phyloP scores from a whole-genome alignment of 169 alveolate species.

The Theileria luwenshuni region DNA sequence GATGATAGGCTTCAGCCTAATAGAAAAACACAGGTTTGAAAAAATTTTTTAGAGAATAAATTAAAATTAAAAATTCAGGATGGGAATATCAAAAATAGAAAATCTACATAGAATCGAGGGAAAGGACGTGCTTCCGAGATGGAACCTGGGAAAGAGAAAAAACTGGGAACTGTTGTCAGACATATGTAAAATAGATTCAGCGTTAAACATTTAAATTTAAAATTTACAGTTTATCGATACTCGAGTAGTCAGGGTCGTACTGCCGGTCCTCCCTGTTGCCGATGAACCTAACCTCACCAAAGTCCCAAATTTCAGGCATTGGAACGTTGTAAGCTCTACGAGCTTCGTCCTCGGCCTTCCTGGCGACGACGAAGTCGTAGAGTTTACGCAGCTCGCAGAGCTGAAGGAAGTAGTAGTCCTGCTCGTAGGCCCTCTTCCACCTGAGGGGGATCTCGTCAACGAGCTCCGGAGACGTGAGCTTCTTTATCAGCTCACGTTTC shows the following conservation, averaged over 20 bases:
- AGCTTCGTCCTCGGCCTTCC: constrained; percentile 68
- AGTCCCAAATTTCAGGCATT: constrained; percentile 37
- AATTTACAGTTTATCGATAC: background rate
- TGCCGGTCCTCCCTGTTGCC: constrained; percentile 57
- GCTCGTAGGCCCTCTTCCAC: constrained; percentile 44
- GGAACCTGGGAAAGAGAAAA: constrained; percentile 51
- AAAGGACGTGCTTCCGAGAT: constrained; percentile 44
- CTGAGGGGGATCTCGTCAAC: constrained; percentile 55
- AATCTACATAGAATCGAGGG: constrained; percentile 19
- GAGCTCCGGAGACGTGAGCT: constrained; percentile 58
- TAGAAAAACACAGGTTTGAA: constrained; percentile 58
- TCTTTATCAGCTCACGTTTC: constrained; percentile 50
- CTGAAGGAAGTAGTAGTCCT: constrained; percentile 56
- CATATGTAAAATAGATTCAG: constrained; percentile 46
- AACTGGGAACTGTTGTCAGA: constrained; percentile 63
- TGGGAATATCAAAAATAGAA: constrained; percentile 3
- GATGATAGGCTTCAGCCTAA: constrained; percentile 60
- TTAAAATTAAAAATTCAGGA: too few relatives aligned
- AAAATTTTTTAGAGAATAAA: background rate
- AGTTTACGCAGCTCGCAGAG: constrained; percentile 61
- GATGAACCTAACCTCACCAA: constrained; percentile 59
- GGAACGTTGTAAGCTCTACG: constrained; percentile 37
- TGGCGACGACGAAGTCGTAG: constrained; percentile 41
- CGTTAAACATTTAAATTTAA: constrained; percentile 8
- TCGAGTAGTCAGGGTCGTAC: constrained; percentile 32